These are phyloP conservation scores for Sambucus nigra DNA, from an alignment of 129 eudicot genomes.

Conservation along the genomic window DNA sequence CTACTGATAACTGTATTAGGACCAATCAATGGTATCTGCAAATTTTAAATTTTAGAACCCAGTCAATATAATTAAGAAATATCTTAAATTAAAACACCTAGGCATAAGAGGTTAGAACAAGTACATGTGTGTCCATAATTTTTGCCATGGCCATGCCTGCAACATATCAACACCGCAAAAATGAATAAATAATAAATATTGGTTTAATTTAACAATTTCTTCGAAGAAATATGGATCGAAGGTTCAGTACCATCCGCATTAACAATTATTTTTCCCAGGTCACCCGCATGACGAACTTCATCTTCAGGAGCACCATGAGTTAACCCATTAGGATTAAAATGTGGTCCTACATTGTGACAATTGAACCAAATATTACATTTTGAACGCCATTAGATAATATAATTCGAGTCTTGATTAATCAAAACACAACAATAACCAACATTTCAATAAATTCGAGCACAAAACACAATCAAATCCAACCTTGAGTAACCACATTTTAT, in stretches of 20 bases:
- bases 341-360: slow-evolving; percentile 51
- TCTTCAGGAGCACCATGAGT: slow-evolving; percentile 99
- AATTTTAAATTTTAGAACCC: neutral
- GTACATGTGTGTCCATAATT: slow-evolving; percentile 77
- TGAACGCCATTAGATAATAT: slow-evolving; percentile 1
- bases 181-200: neutral
- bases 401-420: slow-evolving; percentile 1
- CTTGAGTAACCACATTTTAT: too few relatives aligned
- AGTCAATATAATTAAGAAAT: slow-evolving; percentile 9
- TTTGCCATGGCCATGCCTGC: slow-evolving; percentile 90
- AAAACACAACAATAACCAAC: neutral
- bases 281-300: slow-evolving; percentile 99
- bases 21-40: slow-evolving; percentile 92
- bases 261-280: slow-evolving; percentile 99
- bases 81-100: slow-evolving; percentile 1
- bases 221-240: neutral
- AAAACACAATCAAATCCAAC: slow-evolving; percentile 25
- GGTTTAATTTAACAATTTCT: neutral
- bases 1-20: slow-evolving; percentile 85
- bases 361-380: neutral
- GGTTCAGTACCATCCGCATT: slow-evolving; percentile 65
- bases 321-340: slow-evolving; percentile 78
- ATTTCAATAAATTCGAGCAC: slow-evolving; percentile 8
- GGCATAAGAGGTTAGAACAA: neutral
- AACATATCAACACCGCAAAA: slow-evolving; percentile 10